Conservation (phyloP, 768 basidiomycete species). For the Cystobasidium onofrii region DNA sequence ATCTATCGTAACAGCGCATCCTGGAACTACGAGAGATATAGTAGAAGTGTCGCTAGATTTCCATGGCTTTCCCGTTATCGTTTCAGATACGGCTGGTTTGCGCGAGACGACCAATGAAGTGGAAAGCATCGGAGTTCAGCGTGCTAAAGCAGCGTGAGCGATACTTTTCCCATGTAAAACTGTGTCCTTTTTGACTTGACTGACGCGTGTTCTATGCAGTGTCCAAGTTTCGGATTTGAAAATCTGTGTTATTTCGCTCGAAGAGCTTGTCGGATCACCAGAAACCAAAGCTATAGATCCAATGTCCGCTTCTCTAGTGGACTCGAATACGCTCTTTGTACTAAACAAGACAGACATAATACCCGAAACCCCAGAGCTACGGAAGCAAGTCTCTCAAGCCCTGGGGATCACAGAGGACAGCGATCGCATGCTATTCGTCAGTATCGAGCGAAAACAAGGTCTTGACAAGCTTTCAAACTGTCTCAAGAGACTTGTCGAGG, state of each 20-base stretch:
- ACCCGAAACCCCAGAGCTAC: not conserved
- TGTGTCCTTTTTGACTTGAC: no score
- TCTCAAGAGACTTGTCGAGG: not conserved
- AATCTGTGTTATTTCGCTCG: constrained; percentile 71
- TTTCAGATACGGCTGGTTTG: constrained; percentile 80
- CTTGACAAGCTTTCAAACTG: not conserved
- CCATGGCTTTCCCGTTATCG: constrained; percentile 70
- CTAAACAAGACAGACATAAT: constrained; percentile 69
- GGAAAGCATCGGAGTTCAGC: constrained; percentile 71
- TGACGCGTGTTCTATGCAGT: constrained; percentile 46
- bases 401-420: not conserved
- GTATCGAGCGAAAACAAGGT: not conserved
- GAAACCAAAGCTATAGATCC: constrained; percentile 31
- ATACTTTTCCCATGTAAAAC: no score
- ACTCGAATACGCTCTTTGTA: constrained; percentile 58
- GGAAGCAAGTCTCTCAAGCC: not conserved
- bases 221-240: constrained; percentile 61
- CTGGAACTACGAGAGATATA: constrained; percentile 83
- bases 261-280: constrained; percentile 46
- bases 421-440: constrained; percentile 3
- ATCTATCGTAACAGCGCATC: constrained; percentile 76
- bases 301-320: constrained; percentile 52
- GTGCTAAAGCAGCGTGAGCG: constrained; percentile 58
- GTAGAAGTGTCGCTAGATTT: constrained; percentile 77
- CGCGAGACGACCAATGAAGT: constrained; percentile 61